phyloP scores from a whole-genome alignment of 2,329 filamentous ascomycete species.

The Phyllosticta citrichinensis region DNA sequence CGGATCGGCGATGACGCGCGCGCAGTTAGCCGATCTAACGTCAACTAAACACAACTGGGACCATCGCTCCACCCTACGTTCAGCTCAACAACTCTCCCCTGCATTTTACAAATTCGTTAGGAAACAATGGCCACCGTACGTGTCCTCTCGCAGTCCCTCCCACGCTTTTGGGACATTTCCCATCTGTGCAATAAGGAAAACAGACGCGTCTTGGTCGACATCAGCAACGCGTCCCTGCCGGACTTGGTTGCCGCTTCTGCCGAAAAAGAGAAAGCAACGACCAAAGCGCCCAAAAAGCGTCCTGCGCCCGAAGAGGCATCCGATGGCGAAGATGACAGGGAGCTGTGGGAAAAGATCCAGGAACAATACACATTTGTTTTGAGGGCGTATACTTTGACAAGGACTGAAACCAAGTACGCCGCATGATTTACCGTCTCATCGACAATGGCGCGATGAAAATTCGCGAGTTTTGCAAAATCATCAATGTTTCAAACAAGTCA shows the following conservation, averaged over 20 bases:
- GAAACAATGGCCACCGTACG: background rate
- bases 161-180: background rate
- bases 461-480: slow-evolving; percentile 31
- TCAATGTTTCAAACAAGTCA: slow-evolving; percentile 26
- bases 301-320: background rate
- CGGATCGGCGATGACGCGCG: background rate
- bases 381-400: background rate
- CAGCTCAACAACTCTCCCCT: background rate
- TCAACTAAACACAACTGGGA: background rate
- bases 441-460: slow-evolving; percentile 36
- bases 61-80: background rate
- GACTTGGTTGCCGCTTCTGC: background rate
- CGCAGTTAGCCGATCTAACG: background rate
- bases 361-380: background rate
- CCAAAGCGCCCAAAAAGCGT: background rate
- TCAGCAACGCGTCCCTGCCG: background rate
- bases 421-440: slow-evolving; percentile 34
- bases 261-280: background rate
- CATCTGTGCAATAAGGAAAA: background rate
- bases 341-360: too few relatives aligned
- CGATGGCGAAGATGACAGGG: background rate
- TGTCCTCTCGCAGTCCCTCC: background rate
- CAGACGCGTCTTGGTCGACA: background rate
- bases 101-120: background rate
- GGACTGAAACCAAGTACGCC: slow-evolving; percentile 25